Evolutionary conservation across 768 basidiomycete genomes (phyloP), one percentile per base, ranked within the genome.

Genomic region (Phylloporus sp.): DNA sequence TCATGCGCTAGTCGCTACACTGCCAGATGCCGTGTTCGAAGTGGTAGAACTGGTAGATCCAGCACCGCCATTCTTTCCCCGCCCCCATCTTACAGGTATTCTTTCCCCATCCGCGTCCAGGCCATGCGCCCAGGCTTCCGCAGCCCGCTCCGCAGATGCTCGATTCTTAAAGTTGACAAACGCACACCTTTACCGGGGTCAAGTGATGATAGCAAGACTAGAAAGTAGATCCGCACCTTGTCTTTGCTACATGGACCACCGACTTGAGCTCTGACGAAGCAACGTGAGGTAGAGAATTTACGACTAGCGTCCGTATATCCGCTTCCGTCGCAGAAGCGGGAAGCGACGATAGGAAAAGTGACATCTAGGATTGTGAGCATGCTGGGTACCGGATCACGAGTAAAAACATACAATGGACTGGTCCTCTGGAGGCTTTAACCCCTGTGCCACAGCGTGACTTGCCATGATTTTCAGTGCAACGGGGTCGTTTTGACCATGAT

Each of bases 141-240:
- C 94, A 0, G 90, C 92, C 14, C 73, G 71, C 68, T 99, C 96
- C 14, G 96, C 94, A n/a, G 79, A 73, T 6, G 73, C 60, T 17
- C 96, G 78, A 44, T 86, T 80, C 55, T 77, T 83, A 72, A 98
- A 98, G 66, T 97, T 97, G 43, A 96, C 78, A 66, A 99, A 99
- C 1, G 95, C 96, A 68, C 93, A 95, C 66, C 89, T 89, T 48
- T 14, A 32, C 17, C 42, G 17, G 17, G 6, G n/a, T 54, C 38
- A 48, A 42, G 44, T 6, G 15, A 33, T 22, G 24, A 2, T 1
- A 9, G 24, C 4, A n/a, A 20, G 42, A 29, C 0, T 11, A 20
- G 4, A 11, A 18, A 15, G 15, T 9, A 13, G 28, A 32, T n/a
- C 61, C 71, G 9, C 52, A 86, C 81, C 80, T 78, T 51, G 87